These are phyloP conservation scores for Mucor mucedo DNA, from an alignment of 371 early-diverging fungal species.

Conservation along the genomic window DNA sequence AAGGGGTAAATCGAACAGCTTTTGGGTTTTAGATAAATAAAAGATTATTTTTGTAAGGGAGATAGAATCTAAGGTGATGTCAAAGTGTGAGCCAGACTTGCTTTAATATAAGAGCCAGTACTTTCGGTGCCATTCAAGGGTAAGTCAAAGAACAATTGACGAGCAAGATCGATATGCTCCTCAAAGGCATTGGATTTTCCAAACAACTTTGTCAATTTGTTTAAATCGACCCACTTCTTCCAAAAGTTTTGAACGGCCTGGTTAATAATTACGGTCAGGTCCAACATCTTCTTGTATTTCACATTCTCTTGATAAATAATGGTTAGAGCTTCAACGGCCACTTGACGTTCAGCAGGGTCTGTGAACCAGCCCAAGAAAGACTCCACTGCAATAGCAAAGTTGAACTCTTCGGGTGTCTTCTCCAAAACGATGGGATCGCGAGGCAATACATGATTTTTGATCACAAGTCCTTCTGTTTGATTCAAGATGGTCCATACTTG, in stretches of 20 bases:
- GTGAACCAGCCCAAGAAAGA: constrained; percentile 66
- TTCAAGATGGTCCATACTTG: constrained; percentile 76
- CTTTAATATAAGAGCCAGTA: constrained; percentile 59
- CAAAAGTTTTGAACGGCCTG: constrained; percentile 71
- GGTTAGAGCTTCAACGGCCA: constrained; percentile 74
- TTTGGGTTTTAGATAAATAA: too few relatives aligned
- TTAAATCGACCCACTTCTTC: constrained; percentile 63
- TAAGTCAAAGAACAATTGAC: constrained; percentile 82
- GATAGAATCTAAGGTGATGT: too few relatives aligned
- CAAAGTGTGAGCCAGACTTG: not conserved
- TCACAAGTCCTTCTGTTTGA: constrained; percentile 57
- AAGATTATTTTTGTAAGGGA: too few relatives aligned
- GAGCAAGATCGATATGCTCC: constrained; percentile 63
- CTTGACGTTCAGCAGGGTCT: constrained; percentile 88
- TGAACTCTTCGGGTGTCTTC: constrained; percentile 85
- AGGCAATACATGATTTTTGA: constrained; percentile 64
- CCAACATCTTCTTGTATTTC: constrained; percentile 59
- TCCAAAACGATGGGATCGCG: constrained; percentile 86
- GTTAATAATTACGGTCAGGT: constrained; percentile 65
- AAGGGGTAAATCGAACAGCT: too few relatives aligned
- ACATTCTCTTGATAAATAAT: constrained; percentile 72
- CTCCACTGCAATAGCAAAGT: constrained; percentile 80
- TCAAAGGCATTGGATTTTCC: constrained; percentile 47
- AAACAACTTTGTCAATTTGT: constrained; percentile 14
- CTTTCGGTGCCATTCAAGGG: constrained; percentile 73